phyloP scores from a whole-genome alignment of 2,329 filamentous ascomycete species.

The Teratosphaeria gauchensis region DNA sequence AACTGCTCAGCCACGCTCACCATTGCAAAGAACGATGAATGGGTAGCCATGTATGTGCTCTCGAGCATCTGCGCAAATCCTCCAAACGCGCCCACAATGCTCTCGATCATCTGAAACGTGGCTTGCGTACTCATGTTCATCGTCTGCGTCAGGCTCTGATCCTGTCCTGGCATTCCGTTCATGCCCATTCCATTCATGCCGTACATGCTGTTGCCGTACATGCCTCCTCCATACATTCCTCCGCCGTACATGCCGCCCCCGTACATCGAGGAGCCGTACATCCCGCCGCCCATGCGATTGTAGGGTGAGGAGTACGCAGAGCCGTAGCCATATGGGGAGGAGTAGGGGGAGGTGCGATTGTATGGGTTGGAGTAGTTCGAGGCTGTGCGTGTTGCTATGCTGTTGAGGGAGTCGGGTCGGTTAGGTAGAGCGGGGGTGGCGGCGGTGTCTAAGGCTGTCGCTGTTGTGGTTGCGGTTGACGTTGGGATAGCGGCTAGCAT shows the following conservation, averaged over 20 bases:
- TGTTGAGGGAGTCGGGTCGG: constrained; percentile 65
- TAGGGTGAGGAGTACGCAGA: constrained; percentile 47
- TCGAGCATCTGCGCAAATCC: constrained; percentile 99
- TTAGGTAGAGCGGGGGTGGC: constrained; percentile 64
- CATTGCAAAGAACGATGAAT: constrained; percentile 98
- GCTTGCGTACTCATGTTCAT: constrained; percentile 93
- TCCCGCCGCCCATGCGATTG: constrained; percentile 39
- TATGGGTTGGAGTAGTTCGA: constrained; percentile 59
- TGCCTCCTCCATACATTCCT: constrained; percentile 25
- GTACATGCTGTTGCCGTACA: constrained; percentile 26
- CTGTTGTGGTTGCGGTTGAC: constrained; percentile 1
- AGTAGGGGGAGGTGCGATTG: constrained; percentile 31
- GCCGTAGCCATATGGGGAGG: constrained; percentile 47
- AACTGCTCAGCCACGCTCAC: constrained; percentile 97
- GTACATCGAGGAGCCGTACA: constrained; percentile 28
- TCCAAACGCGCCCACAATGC: constrained; percentile 89
- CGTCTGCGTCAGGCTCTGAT: constrained; percentile 86
- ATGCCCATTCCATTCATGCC: constrained; percentile 31
- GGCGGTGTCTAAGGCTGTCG: constrained; percentile 32
- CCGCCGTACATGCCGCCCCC: constrained; percentile 29
- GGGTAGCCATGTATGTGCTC: constrained; percentile 98
- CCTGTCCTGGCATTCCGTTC: constrained; percentile 59
- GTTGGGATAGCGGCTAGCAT: constrained; percentile 2
- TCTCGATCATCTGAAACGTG: constrained; percentile 97
- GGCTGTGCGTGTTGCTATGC: constrained; percentile 79